These are phyloP conservation scores for Cercospora zeina DNA, from an alignment of 2,329 filamentous ascomycete genomes.

Conservation along the genomic window DNA sequence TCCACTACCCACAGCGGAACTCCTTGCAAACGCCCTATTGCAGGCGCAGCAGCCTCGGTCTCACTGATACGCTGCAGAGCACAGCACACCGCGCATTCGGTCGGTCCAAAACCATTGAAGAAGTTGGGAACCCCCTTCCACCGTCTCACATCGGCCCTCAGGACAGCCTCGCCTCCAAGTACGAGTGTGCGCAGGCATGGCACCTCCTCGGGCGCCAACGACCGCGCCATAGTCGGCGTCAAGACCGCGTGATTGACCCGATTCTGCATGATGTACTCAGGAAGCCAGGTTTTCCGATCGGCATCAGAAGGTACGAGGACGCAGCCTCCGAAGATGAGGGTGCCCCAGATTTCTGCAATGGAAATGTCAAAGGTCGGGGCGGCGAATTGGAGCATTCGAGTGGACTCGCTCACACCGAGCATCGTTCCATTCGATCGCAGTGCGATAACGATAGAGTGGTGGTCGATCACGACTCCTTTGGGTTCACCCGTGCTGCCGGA, in stretches of 20 bases:
- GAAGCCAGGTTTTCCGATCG: not conserved
- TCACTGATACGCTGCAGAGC: not conserved
- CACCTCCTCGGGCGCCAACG: not conserved
- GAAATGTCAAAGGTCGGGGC: not conserved
- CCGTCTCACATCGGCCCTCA: not conserved
- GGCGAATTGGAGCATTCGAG: not conserved
- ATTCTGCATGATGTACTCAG: not conserved
- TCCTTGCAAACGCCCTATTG: not conserved
- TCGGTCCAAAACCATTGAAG: not conserved
- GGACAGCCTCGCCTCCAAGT: not conserved
- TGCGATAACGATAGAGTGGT: not conserved
- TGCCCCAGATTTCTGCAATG: not conserved
- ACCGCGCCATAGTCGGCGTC: not conserved
- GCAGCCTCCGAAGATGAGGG: not conserved
- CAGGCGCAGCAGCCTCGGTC: not conserved
- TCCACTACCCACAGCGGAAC: slow-evolving; percentile 15
- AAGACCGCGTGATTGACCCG: not conserved
- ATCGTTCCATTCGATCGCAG: not conserved
- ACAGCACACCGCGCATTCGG: not conserved
- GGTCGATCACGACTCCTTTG: slow-evolving; percentile 18
- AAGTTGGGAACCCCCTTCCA: not conserved
- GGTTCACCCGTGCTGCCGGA: slow-evolving; percentile 15
- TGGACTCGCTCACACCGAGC: not conserved
- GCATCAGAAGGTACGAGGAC: not conserved
- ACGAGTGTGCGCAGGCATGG: not conserved